A percentile compares a stretch with the other conserved stretches of the same genome.
Evolutionary conservation across 169 alveolate species (phyloP).

Genomic region (Plasmodium fragile): DNA sequence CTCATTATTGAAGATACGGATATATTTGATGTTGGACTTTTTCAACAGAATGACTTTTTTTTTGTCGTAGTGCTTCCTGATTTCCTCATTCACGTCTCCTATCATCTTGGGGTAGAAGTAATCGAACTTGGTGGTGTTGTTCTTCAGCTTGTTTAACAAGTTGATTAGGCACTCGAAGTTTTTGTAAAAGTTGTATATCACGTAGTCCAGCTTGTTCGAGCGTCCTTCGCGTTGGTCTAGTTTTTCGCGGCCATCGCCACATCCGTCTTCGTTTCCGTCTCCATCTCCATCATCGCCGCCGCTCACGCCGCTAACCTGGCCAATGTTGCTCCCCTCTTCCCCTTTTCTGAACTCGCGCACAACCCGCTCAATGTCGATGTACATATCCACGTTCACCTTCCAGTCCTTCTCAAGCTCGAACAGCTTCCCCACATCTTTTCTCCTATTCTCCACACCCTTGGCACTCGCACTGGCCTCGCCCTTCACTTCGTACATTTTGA

Average conservation of each 20-base stretch:
- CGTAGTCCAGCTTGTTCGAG: conserved; percentile 38
- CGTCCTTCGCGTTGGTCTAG: background rate
- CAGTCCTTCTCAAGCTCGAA: conserved; percentile 65
- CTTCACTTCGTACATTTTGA: conserved; percentile 56
- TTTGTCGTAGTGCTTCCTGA: conserved; percentile 88
- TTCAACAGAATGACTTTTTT: conserved; percentile 86
- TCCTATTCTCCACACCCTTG: background rate
- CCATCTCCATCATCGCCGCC: background rate
- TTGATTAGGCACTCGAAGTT: conserved; percentile 60
- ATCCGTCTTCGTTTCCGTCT: background rate
- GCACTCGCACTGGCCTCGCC: background rate
- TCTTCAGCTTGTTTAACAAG: conserved; percentile 34
- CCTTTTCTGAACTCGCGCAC: conserved; percentile 21
- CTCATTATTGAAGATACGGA: conserved; percentile 86
- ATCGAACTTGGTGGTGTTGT: conserved; percentile 32
- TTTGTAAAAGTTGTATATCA: conserved; percentile 56
- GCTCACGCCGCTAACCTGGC: background rate
- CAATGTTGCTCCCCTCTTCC: background rate
- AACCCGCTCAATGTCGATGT: conserved; percentile 40
- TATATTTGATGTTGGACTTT: conserved; percentile 86
- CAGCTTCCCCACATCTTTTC: conserved; percentile 16
- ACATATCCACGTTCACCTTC: conserved; percentile 38
- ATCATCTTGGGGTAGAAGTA: conserved; percentile 88
- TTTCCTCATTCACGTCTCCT: conserved; percentile 88
- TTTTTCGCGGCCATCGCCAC: background rate